Base-by-base conservation (phyloP, 192 early-diverging fungal species). In the Podila clonocystis region DNA sequence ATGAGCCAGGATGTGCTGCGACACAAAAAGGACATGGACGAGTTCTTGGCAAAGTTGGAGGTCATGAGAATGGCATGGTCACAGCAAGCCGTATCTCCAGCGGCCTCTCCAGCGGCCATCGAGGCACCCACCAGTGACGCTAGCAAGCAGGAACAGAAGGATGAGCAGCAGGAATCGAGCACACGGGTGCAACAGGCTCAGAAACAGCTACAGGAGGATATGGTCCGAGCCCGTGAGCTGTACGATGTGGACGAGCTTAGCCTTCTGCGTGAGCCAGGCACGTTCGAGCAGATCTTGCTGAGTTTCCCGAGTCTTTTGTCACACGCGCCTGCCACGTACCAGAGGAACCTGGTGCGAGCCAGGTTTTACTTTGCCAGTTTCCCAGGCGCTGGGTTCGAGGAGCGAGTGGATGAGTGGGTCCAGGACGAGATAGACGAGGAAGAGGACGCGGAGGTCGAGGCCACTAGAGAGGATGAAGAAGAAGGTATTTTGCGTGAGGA, bases 281-380 rank as follows among this genome's bases (percentile, higher is more conserved):
- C 24, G 0, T 13, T 80, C 2, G 77, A 80, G 24, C 31, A 58
- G 2, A 49, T 68, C 1, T 13, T 73, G 19, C 28, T 80, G 11
- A 58, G 4, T 15, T 58, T 80, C 49, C 77, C 77, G 20, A 69
- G 66, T 61, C 62, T 80, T 1, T 48, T 80, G 19, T 72, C 77
- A 17, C 77, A 80, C 41, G 70, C 77, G 1, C 77, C 77, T 1
- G 77, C 62, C 4, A 28, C 77, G 4, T 80, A 80, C 13, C 77
- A 80, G 55, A 60, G 77, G 15, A 73, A 80, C 49, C 33, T 80
- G 26, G 77, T 80, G 9, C 59, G 67, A 15, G 70, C 59, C 1
- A 50, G 77, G 26, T 80, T 80, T 48, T 50, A 80, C 28, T 80
- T 80, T 20, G 63, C 50, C 22, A 80, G 77, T 20, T 80, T 80